Evolutionary conservation across 805 yeast species (phyloP), one percentile per base, ranked within the genome.

Genomic region (Monosporozyma yasuniensis): DNA sequence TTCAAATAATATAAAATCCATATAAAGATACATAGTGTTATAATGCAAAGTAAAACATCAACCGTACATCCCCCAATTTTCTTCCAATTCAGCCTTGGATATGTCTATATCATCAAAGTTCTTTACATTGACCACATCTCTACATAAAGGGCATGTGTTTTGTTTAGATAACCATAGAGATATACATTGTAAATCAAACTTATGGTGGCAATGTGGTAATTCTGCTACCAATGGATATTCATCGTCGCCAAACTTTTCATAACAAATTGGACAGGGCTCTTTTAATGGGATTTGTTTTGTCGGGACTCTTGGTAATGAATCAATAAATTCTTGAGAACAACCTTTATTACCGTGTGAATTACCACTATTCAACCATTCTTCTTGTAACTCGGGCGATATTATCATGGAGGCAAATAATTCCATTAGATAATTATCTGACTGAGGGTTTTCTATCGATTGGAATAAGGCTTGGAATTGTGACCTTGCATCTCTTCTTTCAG

Each of bases 121-220:
- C 70, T 69, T 77, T 47, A 73, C 77, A 19, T 77, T 63, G 23
- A 90, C 78, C 60, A 88, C 83, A 52, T 76, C 79, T 55, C 98
- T 73, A 62, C 97, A 91, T 59, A 91, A 66, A 0, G 98, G 98
- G 61, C 98, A 90, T 0, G 87, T 83, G 1, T 77, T 70, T 57
- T 84, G 80, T 47, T 80, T 71, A 54, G 79, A 78, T 47, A 91
- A 72, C 98, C 98, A 90, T 0, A 95, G 93, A 0, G 84, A 83
- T 37, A 91, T 81, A 64, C 97, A 90, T 56, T 91, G 97, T 55
- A 89, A 71, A 63, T 90, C 98, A 66, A 86, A 90, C 41, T 75
- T 75, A 65, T 90, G 98, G 38, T 74, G 72, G 66, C 98, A 90
- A 3, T 83, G 83, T 5, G 84, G 83, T 23, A 90, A 72, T 56